Evolutionary conservation across 2,329 filamentous ascomycete genomes (phyloP).

Genomic region (Alternaria ventricosa): DNA sequence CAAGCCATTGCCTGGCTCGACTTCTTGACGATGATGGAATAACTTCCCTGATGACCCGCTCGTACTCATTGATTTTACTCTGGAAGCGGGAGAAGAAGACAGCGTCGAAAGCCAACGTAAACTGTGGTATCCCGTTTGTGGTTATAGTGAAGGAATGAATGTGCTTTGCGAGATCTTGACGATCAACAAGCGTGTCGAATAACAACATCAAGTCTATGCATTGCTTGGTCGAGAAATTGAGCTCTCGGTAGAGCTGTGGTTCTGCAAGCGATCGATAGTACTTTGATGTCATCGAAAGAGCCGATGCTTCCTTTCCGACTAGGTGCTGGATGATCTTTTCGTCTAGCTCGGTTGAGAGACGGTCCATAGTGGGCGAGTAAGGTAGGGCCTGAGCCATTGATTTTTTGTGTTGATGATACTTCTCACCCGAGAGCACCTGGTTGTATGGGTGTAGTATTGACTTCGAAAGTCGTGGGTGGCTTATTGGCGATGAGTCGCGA

Average conservation of each 20-base stretch:
- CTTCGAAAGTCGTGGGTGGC: background rate
- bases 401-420: background rate
- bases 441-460: background rate
- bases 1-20: background rate
- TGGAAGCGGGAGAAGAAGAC: background rate
- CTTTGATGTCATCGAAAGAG: background rate
- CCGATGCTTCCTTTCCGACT: background rate
- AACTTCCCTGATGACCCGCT: background rate
- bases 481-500: background rate
- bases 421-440: background rate
- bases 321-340: background rate
- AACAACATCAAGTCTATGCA: background rate
- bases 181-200: background rate
- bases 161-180: background rate
- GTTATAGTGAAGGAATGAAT: background rate
- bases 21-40: background rate
- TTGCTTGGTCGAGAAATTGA: background rate
- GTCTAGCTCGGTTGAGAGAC: background rate
- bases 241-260: background rate
- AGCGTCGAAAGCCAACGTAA: background rate
- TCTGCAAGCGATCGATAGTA: background rate
- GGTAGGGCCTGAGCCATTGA: fast-evolving
- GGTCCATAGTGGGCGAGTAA: background rate
- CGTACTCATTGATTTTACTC: background rate
- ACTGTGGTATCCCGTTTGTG: fast-evolving